Evolutionary conservation across 495 filamentous ascomycete species (phyloP), one percentile per base, ranked within the genome.

Genomic region (Hamigera avellanea): DNA sequence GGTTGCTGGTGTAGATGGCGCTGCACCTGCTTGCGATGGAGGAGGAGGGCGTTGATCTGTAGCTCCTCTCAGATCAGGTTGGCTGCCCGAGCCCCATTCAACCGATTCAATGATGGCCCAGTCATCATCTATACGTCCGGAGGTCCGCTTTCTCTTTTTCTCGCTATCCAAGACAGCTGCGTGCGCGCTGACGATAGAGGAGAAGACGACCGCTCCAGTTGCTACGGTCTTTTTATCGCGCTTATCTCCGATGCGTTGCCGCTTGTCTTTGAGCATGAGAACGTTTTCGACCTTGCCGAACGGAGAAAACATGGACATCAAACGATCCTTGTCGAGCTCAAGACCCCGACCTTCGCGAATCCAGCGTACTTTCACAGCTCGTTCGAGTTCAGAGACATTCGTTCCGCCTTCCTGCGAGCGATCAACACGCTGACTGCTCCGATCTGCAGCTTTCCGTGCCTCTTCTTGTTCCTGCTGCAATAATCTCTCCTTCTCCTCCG

Each of bases 361-460:
- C 70, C 72, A 78, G 21, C 73, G 70, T 15, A 76, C 61, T 48
- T 75, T 78, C 35, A 81, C 57, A 2, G 69, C 72, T 8, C 76
- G 63, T 37, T 80, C 73, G 18, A 75, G 50, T 28, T 75, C 73
- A 2, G 71, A 52, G 8, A 77, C 68, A 49, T 64, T 66, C 17
- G 55, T 40, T 3, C 56, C 59, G 14, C 63, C 59, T 15, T 63
- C 57, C 32, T 61, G 50, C 16, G 60, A 58, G 12, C 56, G 52
- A 41, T 66, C 59, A n/a, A 66, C 59, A 1, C 50, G 48, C 45
- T 61, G 52, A 19, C 41, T 55, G 31, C 50, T 54, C 40, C 44
- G 42, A 43, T 65, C 56, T 14, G 54, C 45, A 6, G 43, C 48
- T 10, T 39, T 42, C 17, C 53, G 46, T 14, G 44, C 53, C 42